Evolutionary conservation across 2,329 filamentous ascomycete genomes (phyloP), one percentile per base, ranked within the genome.

Genomic region (Calonectria hawksworthii): DNA sequence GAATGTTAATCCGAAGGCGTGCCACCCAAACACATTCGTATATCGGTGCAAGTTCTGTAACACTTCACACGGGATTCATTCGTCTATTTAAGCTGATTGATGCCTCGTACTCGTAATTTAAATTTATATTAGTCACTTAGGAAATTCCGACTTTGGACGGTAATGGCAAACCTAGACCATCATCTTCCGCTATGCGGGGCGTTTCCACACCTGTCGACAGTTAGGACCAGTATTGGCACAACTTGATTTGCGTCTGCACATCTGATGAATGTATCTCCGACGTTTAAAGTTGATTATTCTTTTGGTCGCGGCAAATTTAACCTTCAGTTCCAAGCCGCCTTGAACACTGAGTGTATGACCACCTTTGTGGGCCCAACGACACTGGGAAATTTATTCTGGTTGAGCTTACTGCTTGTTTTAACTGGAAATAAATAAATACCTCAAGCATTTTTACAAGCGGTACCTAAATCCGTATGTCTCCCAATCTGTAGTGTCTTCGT

Each of bases 401-500:
- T 9, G 36, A 41, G 36, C 36, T 41, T 7, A 18, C 16, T 47
- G 44, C n/a, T 47, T 47, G n/a, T 47, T 47, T 47, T 13, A 10
- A 47, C 21, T 47, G 44, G n/a, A 47, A 47, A 47, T 47, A 23
- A 47, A 47, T 47, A 54, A 54, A 68, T 38, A 16, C 13, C 32
- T 30, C 36, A 36, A 63, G 18, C 6, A 21, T 2, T 14, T 56
- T 71, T 79, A 90, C 32, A 90, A 79, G 34, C 91, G 87, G 82
- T 93, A 93, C 52, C 90, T 87, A 75, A 93, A 93, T 0, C 91
- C 91, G 23, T 87, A 81, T 1, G 87, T 91, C 47, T 91, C 87
- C 88, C 90, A 92, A 78, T 93, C 91, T 2, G 91, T 92, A 3
- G 89, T 82, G 80, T 93, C 90, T 26, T 91, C 89, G 72, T 90